Base-by-base conservation (phyloP, 495 filamentous ascomycete genomes). In the Cetradonia linearis region DNA sequence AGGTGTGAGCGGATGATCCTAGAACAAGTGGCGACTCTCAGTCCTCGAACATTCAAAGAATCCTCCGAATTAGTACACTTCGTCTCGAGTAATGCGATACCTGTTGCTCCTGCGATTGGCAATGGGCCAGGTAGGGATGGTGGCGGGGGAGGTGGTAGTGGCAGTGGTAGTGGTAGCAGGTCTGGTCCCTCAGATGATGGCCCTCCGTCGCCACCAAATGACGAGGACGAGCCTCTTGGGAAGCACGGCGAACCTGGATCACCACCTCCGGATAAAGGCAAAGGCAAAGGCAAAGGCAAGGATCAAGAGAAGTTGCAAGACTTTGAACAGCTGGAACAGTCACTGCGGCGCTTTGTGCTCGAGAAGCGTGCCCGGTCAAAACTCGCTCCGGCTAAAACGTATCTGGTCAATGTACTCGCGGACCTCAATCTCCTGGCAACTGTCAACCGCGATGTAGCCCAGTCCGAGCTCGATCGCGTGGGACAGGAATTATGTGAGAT, bases 311-410 rank as follows among this genome's bases (percentile, higher is more conserved):
- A 91, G 71, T 73, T 88, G 18, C 81, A 85, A 54, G 92, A 97
- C 62, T 98, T 98, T 63, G 84, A 91, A 65, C 83, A 86, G 37
- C 78, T 97, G 10, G 93, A 98, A 72, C 79, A 86, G 60, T 90
- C 91, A 36, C 72, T 98, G 58, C 82, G 94, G 54, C 84, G 90
- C 56, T 98, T 98, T 68, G 93, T 98, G 37, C 84, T 98, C 50
- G 93, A 97, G 67, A 96, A 96, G 75, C 84, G 93, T 52, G 90
- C 93, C 33, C 82, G 89, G 18, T 96, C 92, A 14, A 98, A 98
- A 73, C 81, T 98, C 64, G 93, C 93, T 16, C 93, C 93, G 25
- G 93, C 93, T 2, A 91, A 88, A 72, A 96, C 91, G 5, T 98
- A 97, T 67, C 84, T 98, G n/a, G 77, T 91, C 64, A 97, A 98